Evolutionary conservation across 2,329 filamentous ascomycete genomes (phyloP).

Genomic region (Pseudogymnoascus sp.): DNA sequence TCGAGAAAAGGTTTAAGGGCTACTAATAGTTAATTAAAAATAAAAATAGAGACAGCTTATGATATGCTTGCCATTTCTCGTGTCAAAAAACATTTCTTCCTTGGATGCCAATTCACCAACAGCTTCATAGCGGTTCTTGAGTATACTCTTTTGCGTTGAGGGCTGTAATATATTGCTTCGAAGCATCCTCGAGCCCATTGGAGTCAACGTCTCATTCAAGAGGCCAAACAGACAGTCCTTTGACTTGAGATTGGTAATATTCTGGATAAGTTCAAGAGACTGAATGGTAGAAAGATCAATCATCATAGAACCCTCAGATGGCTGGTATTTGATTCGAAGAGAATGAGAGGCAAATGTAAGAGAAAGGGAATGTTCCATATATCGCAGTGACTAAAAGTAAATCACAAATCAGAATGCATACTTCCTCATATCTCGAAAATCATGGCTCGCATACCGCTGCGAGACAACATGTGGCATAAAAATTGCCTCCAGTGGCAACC

Average conservation of each 20-base stretch:
- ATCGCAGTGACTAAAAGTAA: slow-evolving; percentile 60
- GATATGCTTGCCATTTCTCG: slow-evolving; percentile 51
- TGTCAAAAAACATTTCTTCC: slow-evolving; percentile 74
- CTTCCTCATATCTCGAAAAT: neutral
- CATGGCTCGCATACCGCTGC: slow-evolving; percentile 56
- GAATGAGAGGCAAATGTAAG: slow-evolving; percentile 69
- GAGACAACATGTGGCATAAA: slow-evolving; percentile 76
- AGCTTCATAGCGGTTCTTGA: slow-evolving; percentile 69
- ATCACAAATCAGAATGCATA: neutral
- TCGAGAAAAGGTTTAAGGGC: slow-evolving; percentile 70
- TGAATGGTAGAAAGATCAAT: slow-evolving; percentile 83
- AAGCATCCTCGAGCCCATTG: slow-evolving; percentile 79
- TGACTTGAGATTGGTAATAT: slow-evolving; percentile 67
- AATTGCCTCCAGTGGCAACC: slow-evolving; percentile 71
- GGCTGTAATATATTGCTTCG: slow-evolving; percentile 84
- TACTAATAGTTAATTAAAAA: slow-evolving; percentile 22
- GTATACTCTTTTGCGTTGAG: slow-evolving; percentile 58
- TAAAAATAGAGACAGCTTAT: neutral
- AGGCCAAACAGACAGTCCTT: slow-evolving; percentile 77
- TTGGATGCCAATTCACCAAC: slow-evolving; percentile 72
- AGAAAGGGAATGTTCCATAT: slow-evolving; percentile 61
- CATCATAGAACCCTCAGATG: slow-evolving; percentile 89
- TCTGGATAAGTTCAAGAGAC: slow-evolving; percentile 84
- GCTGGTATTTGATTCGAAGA: slow-evolving; percentile 75
- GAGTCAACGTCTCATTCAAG: slow-evolving; percentile 74